These are phyloP conservation scores for Podila horticola DNA, from an alignment of 192 early-diverging fungal genomes.

Conservation along the genomic window DNA sequence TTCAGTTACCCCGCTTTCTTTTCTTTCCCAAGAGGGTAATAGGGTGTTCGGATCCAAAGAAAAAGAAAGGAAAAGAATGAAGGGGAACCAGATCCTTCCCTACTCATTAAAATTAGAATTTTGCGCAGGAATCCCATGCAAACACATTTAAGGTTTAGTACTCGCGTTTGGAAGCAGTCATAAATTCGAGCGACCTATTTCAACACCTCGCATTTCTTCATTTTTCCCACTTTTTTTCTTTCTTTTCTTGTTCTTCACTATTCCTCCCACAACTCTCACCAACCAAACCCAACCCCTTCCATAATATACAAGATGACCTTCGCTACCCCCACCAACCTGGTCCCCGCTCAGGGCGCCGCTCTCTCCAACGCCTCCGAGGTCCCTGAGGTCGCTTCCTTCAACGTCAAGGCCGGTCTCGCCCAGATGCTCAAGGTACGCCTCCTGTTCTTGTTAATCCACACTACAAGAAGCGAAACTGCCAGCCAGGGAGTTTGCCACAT, in stretches of 20 bases:
- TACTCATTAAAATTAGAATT: neutral
- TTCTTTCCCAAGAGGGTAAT: slow-evolving; percentile 2
- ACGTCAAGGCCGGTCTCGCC: slow-evolving; percentile 95
- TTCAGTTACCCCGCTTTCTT: neutral
- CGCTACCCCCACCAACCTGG: slow-evolving; percentile 59
- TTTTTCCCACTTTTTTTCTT: slow-evolving; percentile 1
- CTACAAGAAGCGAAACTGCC: neutral
- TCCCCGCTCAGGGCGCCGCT: slow-evolving; percentile 31
- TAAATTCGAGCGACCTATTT: neutral
- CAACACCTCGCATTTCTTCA: neutral
- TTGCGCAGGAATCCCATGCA: neutral
- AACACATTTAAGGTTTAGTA: neutral
- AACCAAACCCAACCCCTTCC: neutral
- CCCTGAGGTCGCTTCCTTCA: slow-evolving; percentile 66
- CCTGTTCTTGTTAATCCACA: neutral
- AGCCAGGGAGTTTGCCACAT: no score
- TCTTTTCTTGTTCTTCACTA: slow-evolving; percentile 9
- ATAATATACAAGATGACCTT: slow-evolving; percentile 43
- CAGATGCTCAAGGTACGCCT: slow-evolving; percentile 93
- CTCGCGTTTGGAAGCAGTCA: neutral
- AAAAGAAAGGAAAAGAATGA: neutral
- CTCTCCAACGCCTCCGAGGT: slow-evolving; percentile 44
- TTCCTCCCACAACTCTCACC: slow-evolving; percentile 4
- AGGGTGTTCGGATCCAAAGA: neutral
- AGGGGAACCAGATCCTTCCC: neutral